Percentiles rank a stretch among this genome's conserved stretches.
Evolutionary conservation across 176 grass and related monocot species (phyloP).

Genomic region (Eleusine indica): DNA sequence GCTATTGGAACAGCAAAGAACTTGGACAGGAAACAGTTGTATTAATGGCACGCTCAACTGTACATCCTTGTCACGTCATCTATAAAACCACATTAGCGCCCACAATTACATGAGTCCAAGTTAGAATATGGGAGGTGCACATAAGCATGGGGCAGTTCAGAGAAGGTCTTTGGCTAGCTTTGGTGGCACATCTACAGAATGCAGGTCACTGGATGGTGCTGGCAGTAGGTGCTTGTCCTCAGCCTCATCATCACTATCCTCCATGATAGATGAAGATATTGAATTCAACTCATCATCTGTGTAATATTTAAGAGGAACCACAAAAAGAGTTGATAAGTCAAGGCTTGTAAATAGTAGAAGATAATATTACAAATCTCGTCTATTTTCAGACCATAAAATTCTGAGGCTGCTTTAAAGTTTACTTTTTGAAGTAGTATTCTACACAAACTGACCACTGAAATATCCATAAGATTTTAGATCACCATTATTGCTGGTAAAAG

Average conservation of each 20-base stretch:
- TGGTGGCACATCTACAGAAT: slow-evolving; percentile 56
- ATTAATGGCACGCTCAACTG: slow-evolving; percentile 25
- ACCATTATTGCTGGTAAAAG: background rate
- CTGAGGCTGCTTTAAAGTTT: background rate
- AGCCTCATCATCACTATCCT: slow-evolving; percentile 46
- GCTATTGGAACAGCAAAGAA: background rate
- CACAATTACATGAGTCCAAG: background rate
- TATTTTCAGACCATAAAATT: background rate
- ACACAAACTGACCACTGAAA: slow-evolving; percentile 2
- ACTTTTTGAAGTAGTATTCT: slow-evolving; percentile 6
- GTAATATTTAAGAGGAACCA: slow-evolving; percentile 32
- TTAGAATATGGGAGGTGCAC: slow-evolving; percentile 10
- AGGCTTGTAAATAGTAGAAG: background rate
- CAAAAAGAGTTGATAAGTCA: slow-evolving; percentile 22
- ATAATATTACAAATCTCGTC: slow-evolving; percentile 9
- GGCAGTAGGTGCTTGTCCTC: slow-evolving; percentile 53
- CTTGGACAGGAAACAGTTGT: background rate
- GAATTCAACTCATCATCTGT: slow-evolving; percentile 77
- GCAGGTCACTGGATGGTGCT: slow-evolving; percentile 44
- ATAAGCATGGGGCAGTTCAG: slow-evolving; percentile 43
- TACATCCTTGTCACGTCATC: slow-evolving; percentile 22
- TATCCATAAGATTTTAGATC: background rate
- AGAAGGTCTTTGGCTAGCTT: slow-evolving; percentile 69
- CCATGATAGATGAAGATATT: slow-evolving; percentile 52
- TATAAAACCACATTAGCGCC: slow-evolving; percentile 27